Base-by-base conservation (phyloP, 164 flowering plant species). In the Vitis riparia region DNA sequence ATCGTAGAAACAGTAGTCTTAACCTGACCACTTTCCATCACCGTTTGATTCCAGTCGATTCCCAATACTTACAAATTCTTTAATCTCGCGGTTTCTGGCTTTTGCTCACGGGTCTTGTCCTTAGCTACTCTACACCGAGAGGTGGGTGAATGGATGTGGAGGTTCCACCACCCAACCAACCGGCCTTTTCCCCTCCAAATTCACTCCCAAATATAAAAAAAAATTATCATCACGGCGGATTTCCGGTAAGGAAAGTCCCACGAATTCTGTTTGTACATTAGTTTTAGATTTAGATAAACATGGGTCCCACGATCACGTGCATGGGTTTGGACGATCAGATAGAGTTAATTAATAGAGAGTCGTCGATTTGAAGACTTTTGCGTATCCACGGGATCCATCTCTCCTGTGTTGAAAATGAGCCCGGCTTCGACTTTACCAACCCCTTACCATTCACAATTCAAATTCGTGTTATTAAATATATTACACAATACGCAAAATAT, bases 101-200 rank as follows among this genome's bases (percentile, higher is more conserved):
- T 23, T 23, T 23, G 58, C 16, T 15, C 58, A 55, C 58, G 58
- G 58, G 58, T 37, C 44, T 55, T 55, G 58, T n/a, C 16, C 27
- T 23, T 23, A 1, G 9, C 16, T 23, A 55, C 27, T 55, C 58
- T 23, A 23, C 27, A 23, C 15, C 9, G 1, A 13, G 58, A 15
- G 16, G 58, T 55, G 58, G 58, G 58, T 55, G n/a, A 15, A 2
- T 59, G 44, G 63, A 14, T 12, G 63, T 14, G 63, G 63, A 59
- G 47, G 63, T 59, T 30, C 63, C 14, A 59, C 44, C 63, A 6
- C 14, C 63, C 47, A 59, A 59, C 63, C 63, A 59, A 59, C 15
- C 63, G 7, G 5, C 44, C 44, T 37, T 13, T 30, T 59, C 30
- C 47, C 19, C 13, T 59, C 63, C 1, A 12, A 29, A 59, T 27